Evolutionary conservation across 306 rosid genomes (phyloP), one percentile per base, ranked within the genome.

Genomic region (Fragaria vesca): DNA sequence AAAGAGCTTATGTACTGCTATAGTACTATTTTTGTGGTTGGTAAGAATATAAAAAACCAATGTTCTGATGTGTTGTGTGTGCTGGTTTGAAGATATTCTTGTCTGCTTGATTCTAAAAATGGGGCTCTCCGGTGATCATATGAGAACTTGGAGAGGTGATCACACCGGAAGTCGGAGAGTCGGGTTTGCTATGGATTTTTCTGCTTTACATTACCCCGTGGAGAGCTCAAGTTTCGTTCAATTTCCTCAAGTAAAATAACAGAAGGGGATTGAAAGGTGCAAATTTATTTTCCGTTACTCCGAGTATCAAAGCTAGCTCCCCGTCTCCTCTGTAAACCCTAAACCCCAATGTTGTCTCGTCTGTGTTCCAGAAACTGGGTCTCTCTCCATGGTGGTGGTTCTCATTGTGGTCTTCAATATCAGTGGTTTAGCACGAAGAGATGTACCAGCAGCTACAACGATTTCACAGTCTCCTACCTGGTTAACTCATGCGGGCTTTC

Each of bases 401-500:
- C 48, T 10, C 42, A 30, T 48, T 17, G 55, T 30, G 3, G 24
- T 58, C 43, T 57, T 9, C 68, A 38, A 43, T 65, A 8, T 40
- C 69, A 5, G 12, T 24, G 78, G 18, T 13, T 62, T 21, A 15
- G 68, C 26, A 18, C 24, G 18, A 18, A 4, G 7, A 38, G 1
- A 38, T 6, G 5, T 4, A 38, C 42, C 6, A 54, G 42, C 65
- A 5, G 43, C 24, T 20, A 43, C 36, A 30, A 21, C 5, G 36
- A 38, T 47, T 68, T 48, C 47, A 79, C 80, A 7, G 72, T 60
- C 71, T 68, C 86, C 11, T 85, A 82, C 72, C 84, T 85, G 43
- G 17, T 76, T 13, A 34, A 72, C 36, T 71, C 86, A 9, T 85
- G 80, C 42, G 82, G 86, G 76, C 55, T 85, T 42, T 73, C 79